Evolutionary conservation across 139 green algal genomes (phyloP).

Genomic region (Chlamydomonas incerta): DNA sequence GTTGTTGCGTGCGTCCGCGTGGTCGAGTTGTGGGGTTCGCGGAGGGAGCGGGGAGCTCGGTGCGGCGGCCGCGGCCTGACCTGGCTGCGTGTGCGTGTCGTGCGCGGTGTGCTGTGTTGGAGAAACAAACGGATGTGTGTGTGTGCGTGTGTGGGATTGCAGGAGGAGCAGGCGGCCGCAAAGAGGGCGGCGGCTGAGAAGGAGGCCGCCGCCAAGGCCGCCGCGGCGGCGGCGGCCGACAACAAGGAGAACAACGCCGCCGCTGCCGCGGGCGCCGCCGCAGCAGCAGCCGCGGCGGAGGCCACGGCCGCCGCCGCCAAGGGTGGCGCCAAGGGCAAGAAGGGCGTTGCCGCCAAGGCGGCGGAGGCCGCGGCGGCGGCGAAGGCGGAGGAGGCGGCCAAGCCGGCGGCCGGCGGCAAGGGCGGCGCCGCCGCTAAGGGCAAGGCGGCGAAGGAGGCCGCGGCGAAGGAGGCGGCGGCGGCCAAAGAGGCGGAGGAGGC

Average conservation of each 20-base stretch:
- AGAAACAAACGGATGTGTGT: too few species aligned
- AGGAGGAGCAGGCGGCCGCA: constrained; percentile 56
- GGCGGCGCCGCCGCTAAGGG: not conserved
- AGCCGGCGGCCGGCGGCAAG: not conserved
- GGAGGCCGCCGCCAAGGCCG: constrained; percentile 1
- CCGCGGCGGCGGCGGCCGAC: not conserved
- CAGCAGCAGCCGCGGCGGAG: not conserved
- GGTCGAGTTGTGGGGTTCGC: too few species aligned
- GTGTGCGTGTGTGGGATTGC: too few species aligned
- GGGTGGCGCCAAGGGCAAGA: not conserved
- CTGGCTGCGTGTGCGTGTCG: too few species aligned
- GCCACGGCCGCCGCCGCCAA: too few species aligned
- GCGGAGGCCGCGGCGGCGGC: constrained; percentile 44
- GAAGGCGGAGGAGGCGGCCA: constrained; percentile 23
- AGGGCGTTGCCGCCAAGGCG: not conserved
- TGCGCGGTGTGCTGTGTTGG: too few species aligned
- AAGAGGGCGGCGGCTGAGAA: constrained; percentile 48
- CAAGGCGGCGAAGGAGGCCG: not conserved
- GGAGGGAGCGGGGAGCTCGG: too few species aligned
- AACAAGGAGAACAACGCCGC: constrained; percentile 15
- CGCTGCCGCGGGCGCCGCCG: constrained; percentile 9
- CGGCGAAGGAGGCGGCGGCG: not conserved
- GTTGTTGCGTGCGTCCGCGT: too few species aligned
- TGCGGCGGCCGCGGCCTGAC: too few species aligned
- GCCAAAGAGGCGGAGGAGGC: not conserved